Percentiles rank a stretch among this genome's conserved stretches.
phyloP scores from a whole-genome alignment of 805 yeast species.

The Cyberlindnera mycetangii region DNA sequence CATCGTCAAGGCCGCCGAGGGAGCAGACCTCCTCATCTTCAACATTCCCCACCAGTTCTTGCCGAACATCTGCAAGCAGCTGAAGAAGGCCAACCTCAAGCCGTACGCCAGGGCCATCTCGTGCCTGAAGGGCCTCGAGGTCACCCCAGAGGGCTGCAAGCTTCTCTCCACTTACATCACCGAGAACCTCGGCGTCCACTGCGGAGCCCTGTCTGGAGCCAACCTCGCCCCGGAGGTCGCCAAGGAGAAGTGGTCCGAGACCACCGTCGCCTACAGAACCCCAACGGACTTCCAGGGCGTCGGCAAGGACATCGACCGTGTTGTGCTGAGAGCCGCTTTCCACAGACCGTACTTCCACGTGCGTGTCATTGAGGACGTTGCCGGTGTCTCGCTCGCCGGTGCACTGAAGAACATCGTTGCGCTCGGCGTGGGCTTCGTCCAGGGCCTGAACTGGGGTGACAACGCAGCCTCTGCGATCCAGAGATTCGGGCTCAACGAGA shows the following conservation, averaged over 20 bases:
- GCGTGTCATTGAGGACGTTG: slow-evolving; percentile 85
- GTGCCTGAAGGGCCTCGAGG: slow-evolving; percentile 89
- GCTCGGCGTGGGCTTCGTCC: slow-evolving; percentile 94
- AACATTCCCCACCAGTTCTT: slow-evolving; percentile 97
- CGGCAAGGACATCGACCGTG: slow-evolving; percentile 57
- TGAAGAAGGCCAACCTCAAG: slow-evolving; percentile 65
- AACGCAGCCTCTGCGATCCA: slow-evolving; percentile 97
- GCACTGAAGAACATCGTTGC: slow-evolving; percentile 97
- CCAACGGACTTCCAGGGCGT: slow-evolving; percentile 57
- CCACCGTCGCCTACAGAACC: slow-evolving; percentile 86
- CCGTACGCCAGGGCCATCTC: slow-evolving; percentile 83
- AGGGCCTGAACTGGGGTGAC: slow-evolving; percentile 98
- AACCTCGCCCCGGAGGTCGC: slow-evolving; percentile 98
- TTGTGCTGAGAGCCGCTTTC: slow-evolving; percentile 75
- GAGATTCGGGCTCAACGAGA: slow-evolving; percentile 92
- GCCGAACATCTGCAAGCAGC: slow-evolving; percentile 68
- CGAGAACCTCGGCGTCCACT: slow-evolving; percentile 76
- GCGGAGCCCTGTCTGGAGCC: slow-evolving; percentile 98
- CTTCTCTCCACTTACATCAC: slow-evolving; percentile 77
- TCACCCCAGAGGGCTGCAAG: slow-evolving; percentile 79
- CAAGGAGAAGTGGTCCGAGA: slow-evolving; percentile 92
- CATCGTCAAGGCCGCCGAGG: slow-evolving; percentile 68
- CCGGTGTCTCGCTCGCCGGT: slow-evolving; percentile 95
- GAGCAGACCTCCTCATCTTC: slow-evolving; percentile 84
- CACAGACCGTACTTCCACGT: slow-evolving; percentile 99